Base-by-base conservation (phyloP, 1,139 yeast genomes). In the Debaryomyces fabryi region DNA sequence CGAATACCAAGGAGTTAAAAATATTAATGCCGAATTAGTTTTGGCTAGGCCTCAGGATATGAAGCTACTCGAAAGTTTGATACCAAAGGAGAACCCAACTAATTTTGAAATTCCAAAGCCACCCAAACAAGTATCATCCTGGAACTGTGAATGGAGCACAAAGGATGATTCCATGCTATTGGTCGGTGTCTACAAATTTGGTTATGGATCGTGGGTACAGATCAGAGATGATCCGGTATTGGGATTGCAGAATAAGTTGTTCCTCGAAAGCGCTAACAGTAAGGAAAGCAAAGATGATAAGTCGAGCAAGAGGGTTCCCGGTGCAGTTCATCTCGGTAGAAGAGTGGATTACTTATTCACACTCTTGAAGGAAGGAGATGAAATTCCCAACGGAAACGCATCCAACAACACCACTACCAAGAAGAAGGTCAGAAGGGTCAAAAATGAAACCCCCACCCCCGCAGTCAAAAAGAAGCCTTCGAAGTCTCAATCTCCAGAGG, bases 191-290 rank as follows among this genome's bases (percentile, higher is more conserved):
- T 81, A 82, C 63, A 91, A 90, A 66, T 90, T 92, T 67, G 99
- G 99, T 0, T 93, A 90, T 63, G 99, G 99, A 18, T 86, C 96
- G 0, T 95, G 99, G 99, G 68, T 81, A 6, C 92, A 88, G 63
- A 92, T 95, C 42, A 76, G 99, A 63, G 99, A 93, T 68, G 99
- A 95, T 69, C 98, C 99, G 1, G 79, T 89, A 49, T 76, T 95
- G 51, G 95, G 93, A 12, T 76, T 95, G 55, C 89, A 91, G 53
- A 90, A 90, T 58, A 92, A 89, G 70, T 70, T 92, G 54, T 92
- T 83, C 62, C 74, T 92, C 57, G 89, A 80, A 60, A 48, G 65
- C 61, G 74, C 45, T 32, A 50, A 50, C 23, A 39, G 48, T 72
- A 51, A 74, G 16, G 71, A 59, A 62, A 64, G 52, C 56, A 75